Evolutionary conservation across 768 basidiomycete species (phyloP).

Genomic region (Xerocomellus chrysenteron): DNA sequence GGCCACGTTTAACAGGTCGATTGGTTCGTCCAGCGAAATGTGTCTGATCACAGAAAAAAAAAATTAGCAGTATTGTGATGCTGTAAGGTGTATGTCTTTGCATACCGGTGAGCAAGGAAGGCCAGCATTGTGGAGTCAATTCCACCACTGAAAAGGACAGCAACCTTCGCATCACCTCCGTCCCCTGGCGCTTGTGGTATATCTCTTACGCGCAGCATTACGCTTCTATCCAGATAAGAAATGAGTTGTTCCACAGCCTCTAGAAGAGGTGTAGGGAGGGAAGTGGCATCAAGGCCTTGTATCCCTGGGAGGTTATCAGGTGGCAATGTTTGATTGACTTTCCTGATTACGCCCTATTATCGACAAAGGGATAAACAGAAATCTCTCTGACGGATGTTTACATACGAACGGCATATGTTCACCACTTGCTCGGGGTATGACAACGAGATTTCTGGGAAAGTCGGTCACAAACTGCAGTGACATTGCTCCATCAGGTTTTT

Average conservation of each 20-base stretch:
- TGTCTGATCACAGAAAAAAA: slow-evolving; percentile 46
- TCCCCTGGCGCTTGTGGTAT: slow-evolving; percentile 53
- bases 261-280: slow-evolving; percentile 30
- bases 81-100: not conserved
- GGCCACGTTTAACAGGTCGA: slow-evolving; percentile 90
- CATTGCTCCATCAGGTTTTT: not conserved
- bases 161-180: slow-evolving; percentile 56
- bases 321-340: slow-evolving; percentile 51
- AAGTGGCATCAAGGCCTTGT: slow-evolving; percentile 20
- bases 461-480: slow-evolving; percentile 18
- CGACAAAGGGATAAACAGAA: not conserved
- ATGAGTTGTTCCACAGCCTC: slow-evolving; percentile 51
- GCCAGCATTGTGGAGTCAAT: slow-evolving; percentile 89
- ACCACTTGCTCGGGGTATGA: slow-evolving; percentile 22
- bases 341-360: slow-evolving; percentile 42
- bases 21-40: slow-evolving; percentile 72
- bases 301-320: slow-evolving; percentile 39
- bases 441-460: slow-evolving; percentile 19
- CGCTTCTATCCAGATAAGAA: slow-evolving; percentile 59
- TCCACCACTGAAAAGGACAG: slow-evolving; percentile 92
- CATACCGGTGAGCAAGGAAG: slow-evolving; percentile 73
- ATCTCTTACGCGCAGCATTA: slow-evolving; percentile 63
- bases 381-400: not conserved
- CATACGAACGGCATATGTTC: slow-evolving; percentile 25
- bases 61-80: not conserved